phyloP scores from a whole-genome alignment of 805 yeast genomes.

The Saccharomycopsis sp. region DNA sequence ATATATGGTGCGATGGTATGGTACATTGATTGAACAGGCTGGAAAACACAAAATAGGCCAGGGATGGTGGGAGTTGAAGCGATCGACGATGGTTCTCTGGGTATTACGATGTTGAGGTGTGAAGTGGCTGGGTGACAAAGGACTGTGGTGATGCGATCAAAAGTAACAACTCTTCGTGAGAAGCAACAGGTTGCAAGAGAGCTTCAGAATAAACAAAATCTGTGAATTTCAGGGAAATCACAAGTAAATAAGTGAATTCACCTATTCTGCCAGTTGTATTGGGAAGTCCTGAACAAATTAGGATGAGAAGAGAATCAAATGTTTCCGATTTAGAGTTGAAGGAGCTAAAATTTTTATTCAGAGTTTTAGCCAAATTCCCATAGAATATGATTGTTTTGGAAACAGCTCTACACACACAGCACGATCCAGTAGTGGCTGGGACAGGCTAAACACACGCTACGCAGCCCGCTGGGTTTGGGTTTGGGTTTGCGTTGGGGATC shows the following conservation, averaged over 20 bases:
- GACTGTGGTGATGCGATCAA: not conserved
- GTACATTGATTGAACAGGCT: too few species aligned
- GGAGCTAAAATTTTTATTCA: not conserved
- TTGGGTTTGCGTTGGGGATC: too few species aligned
- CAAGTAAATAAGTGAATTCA: not conserved
- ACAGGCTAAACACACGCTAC: too few species aligned
- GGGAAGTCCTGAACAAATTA: not conserved
- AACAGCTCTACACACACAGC: not conserved
- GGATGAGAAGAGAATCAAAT: not conserved
- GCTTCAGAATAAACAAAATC: not conserved
- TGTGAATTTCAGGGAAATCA: not conserved
- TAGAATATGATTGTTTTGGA: conserved; percentile 3
- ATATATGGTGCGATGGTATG: too few species aligned
- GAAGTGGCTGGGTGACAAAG: not conserved
- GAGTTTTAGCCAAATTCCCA: not conserved
- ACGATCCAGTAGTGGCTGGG: not conserved
- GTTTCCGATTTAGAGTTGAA: not conserved
- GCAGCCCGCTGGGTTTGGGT: not conserved
- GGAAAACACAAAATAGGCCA: too few species aligned
- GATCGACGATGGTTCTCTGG: too few species aligned
- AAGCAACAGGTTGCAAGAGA: not conserved
- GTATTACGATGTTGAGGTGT: too few species aligned
- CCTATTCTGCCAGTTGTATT: not conserved
- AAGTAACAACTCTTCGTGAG: not conserved
- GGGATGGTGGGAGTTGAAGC: too few species aligned